phyloP scores from a whole-genome alignment of 495 filamentous ascomycete genomes.

The Viridothelium virens region DNA sequence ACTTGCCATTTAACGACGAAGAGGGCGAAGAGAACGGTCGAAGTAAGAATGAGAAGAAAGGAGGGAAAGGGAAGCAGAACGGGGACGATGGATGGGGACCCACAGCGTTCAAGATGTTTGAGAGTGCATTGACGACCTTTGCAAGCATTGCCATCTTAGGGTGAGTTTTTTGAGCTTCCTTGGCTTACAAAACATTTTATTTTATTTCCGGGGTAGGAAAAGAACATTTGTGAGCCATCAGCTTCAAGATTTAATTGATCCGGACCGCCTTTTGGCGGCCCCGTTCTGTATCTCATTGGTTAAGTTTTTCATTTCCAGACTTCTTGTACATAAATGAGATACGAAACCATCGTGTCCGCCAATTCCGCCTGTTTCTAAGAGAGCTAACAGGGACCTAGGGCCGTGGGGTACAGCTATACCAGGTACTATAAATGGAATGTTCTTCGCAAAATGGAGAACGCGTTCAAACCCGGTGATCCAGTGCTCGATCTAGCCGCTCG shows the following conservation, averaged over 20 bases:
- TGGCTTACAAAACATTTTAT: no score
- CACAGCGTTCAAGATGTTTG: conserved; percentile 69
- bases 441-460: conserved; percentile 81
- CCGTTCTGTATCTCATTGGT: no score
- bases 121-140: conserved; percentile 75
- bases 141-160: conserved; percentile 80
- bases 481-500: conserved; percentile 81
- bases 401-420: conserved; percentile 80
- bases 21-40: conserved; percentile 25
- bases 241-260: no score
- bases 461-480: conserved; percentile 88
- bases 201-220: no score
- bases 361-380: background rate
- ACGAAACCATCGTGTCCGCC: background rate
- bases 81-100: conserved; percentile 39
- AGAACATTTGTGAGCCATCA: no score
- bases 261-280: no score
- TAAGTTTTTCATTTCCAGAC: background rate
- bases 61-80: conserved; percentile 6
- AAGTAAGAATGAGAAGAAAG: conserved; percentile 8
- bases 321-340: background rate
- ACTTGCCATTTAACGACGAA: conserved; percentile 5
- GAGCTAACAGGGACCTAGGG: conserved; percentile 33
- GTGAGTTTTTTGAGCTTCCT: conserved; percentile 32
- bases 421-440: conserved; percentile 82